These are phyloP conservation scores for Cenchrus americanus DNA, from an alignment of 176 grass and related monocot species.

Conservation along the genomic window DNA sequence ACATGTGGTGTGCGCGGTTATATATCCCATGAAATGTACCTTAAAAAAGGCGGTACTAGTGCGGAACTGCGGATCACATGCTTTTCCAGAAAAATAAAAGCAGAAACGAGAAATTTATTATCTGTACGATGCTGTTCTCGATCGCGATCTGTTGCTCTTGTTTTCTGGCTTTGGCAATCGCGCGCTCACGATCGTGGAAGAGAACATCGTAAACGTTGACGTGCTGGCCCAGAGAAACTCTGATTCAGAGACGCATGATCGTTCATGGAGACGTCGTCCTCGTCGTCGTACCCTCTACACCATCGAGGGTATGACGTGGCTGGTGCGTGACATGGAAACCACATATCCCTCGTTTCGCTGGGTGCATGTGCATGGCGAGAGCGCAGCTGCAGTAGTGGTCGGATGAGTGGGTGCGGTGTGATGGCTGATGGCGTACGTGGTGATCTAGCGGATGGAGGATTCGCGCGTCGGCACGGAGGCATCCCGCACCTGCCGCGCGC, in stretches of 20 bases:
- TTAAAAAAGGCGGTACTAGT: too few species aligned
- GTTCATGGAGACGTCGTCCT: too few species aligned
- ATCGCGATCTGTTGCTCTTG: background rate
- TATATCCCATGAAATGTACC: too few species aligned
- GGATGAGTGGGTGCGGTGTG: background rate
- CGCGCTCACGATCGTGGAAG: conserved; percentile 9
- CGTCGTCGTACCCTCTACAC: too few species aligned
- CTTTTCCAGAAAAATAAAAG: background rate
- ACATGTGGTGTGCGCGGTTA: too few species aligned
- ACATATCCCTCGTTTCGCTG: background rate
- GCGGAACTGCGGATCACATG: too few species aligned
- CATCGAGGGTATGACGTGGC: background rate
- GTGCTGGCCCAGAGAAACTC: background rate
- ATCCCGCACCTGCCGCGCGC: too few species aligned
- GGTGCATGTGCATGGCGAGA: too few species aligned
- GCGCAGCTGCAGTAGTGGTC: background rate
- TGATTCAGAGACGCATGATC: too few species aligned
- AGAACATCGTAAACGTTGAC: background rate
- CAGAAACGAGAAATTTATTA: background rate
- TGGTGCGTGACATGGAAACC: background rate
- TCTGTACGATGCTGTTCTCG: background rate
- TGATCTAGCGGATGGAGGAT: background rate
- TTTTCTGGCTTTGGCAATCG: background rate
- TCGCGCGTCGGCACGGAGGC: background rate
- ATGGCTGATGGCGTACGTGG: too few species aligned